Evolutionary conservation across 257 asterid genomes (phyloP).

Genomic region (Salvia hispanica): DNA sequence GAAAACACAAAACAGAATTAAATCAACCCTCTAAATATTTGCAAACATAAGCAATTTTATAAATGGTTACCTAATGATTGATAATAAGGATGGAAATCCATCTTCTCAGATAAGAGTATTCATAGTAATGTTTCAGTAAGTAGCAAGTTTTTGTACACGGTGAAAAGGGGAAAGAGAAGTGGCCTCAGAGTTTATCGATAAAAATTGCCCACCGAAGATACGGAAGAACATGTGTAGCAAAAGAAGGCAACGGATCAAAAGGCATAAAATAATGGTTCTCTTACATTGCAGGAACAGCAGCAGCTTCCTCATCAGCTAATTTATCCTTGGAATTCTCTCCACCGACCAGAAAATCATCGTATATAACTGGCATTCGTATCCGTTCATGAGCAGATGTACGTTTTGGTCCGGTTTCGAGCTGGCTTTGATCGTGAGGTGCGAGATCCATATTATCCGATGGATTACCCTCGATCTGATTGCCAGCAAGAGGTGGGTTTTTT

Average conservation of each 20-base stretch:
- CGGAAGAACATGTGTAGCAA: background rate
- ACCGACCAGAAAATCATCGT: slow-evolving; percentile 71
- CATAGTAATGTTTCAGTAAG: background rate
- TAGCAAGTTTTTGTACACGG: slow-evolving; percentile 1
- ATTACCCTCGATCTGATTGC: slow-evolving; percentile 24
- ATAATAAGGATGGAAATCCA: background rate
- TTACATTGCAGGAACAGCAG: background rate
- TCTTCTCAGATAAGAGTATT: background rate
- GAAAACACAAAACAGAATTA: too few species aligned
- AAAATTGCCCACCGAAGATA: background rate
- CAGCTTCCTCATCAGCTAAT: slow-evolving; percentile 1
- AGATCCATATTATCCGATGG: slow-evolving; percentile 32
- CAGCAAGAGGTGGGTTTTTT: slow-evolving; percentile 19
- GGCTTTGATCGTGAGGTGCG: slow-evolving; percentile 36
- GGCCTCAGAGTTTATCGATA: too few species aligned
- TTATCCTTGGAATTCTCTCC: slow-evolving; percentile 43
- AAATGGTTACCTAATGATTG: background rate
- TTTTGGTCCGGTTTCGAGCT: slow-evolving; percentile 39
- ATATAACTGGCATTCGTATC: slow-evolving; percentile 69
- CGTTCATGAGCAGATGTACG: slow-evolving; percentile 64
- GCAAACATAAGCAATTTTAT: too few species aligned
- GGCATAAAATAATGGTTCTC: background rate
- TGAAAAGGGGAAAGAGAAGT: background rate
- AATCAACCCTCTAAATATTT: too few species aligned
- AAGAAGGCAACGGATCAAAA: background rate